phyloP scores from a whole-genome alignment of 208 protist species.

The Crithidia sp. region DNA sequence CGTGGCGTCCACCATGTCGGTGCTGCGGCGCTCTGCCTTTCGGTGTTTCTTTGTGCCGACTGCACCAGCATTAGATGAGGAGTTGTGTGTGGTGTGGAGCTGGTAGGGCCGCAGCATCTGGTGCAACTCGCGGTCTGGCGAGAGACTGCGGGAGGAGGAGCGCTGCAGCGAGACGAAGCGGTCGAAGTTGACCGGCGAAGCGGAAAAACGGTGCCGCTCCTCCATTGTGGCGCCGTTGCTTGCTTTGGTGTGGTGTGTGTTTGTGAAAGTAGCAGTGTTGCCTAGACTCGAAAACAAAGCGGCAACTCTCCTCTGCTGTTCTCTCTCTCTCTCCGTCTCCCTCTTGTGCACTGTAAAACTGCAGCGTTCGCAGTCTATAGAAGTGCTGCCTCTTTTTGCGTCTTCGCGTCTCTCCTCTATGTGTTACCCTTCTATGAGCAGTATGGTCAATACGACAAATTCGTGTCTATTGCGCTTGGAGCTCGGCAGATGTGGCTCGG shows the following conservation, averaged over 20 bases:
- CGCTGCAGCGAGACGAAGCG: conserved; percentile 66
- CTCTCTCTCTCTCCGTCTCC: no score
- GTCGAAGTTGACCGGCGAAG: conserved; percentile 65
- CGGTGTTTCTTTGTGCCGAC: background rate
- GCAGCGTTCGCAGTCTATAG: no score
- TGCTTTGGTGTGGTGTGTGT: background rate
- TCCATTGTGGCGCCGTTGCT: conserved; percentile 9
- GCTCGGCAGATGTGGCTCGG: no score
- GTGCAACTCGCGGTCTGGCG: conserved; percentile 71
- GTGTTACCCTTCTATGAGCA: no score
- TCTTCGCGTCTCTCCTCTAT: no score
- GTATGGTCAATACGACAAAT: no score
- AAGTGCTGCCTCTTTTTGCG: no score
- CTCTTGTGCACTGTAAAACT: no score
- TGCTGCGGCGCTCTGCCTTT: conserved; percentile 15
- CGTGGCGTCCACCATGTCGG: background rate
- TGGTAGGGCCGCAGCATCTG: conserved; percentile 69
- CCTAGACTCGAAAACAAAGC: no score
- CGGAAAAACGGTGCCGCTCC: conserved; percentile 30
- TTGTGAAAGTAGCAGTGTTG: no score
- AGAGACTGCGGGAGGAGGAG: conserved; percentile 57
- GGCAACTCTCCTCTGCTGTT: no score
- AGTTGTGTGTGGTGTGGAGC: background rate
- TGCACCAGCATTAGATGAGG: background rate
- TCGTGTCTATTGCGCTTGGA: no score